Conservation (phyloP, 140 eudicot species). For the Anethum foeniculum region DNA sequence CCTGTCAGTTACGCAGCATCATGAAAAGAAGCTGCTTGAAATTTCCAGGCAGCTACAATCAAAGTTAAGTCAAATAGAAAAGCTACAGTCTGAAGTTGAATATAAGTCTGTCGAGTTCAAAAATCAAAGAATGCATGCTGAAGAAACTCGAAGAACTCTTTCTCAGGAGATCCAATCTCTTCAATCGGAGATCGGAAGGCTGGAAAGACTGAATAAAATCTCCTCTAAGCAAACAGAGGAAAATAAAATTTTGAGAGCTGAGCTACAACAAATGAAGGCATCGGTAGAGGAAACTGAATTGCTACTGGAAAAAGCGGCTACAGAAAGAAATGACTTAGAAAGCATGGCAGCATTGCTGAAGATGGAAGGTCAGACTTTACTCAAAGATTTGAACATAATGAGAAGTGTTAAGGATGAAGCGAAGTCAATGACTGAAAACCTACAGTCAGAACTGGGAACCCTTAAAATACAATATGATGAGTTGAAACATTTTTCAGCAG, state of each 20-base stretch:
- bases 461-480: slow-evolving; percentile 45
- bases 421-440: slow-evolving; percentile 34
- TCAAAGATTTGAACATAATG: slow-evolving; percentile 31
- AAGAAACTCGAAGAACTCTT: slow-evolving; percentile 27
- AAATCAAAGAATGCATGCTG: slow-evolving; percentile 32
- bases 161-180: slow-evolving; percentile 29
- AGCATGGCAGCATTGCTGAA: slow-evolving; percentile 25
- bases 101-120: slow-evolving; percentile 25
- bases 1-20: slow-evolving; percentile 25
- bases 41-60: slow-evolving; percentile 32
- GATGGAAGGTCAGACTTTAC: slow-evolving; percentile 42
- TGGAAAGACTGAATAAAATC: slow-evolving; percentile 17
- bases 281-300: slow-evolving; percentile 31
- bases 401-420: slow-evolving; percentile 40
- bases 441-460: slow-evolving; percentile 44
- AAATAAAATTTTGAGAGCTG: slow-evolving; percentile 33
- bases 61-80: slow-evolving; percentile 34
- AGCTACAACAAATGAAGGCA: slow-evolving; percentile 32
- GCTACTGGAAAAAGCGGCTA: slow-evolving; percentile 22
- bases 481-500: slow-evolving; percentile 35
- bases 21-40: slow-evolving; percentile 48
- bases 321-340: slow-evolving; percentile 39
- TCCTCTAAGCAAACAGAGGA: slow-evolving; percentile 17
- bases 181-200: slow-evolving; percentile 33
- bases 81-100: slow-evolving; percentile 42